Evolutionary conservation across 768 basidiomycete genomes (phyloP), one percentile per base, ranked within the genome.

Genomic region (Dioszegia hungarica): DNA sequence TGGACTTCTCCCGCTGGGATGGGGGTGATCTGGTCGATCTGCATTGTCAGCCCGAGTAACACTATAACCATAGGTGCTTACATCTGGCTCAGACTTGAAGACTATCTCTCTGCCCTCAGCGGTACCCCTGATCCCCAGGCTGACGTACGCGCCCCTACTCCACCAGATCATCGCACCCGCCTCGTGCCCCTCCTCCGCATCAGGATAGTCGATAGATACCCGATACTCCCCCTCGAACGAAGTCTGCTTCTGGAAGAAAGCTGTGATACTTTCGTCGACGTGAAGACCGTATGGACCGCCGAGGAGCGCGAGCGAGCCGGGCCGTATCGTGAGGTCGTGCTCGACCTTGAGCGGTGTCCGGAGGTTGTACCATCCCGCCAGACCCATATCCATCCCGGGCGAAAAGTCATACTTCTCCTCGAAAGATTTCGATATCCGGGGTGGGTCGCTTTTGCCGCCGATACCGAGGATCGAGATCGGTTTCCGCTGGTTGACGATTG

Each of bases 331-430:
- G 47, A 63, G 44, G 6, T 40, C 27, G 55, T 63, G 39, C 20
- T 34, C 43, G 29, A 43, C 33, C 17, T 49, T 56, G 27, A 51
- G 47, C 2, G 65, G 65, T 2, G 62, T 63, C 14, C 65, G 50
- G 12, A 67, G 31, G 28, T 45, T 40, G 33, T 67, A 67, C 65
- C 65, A 67, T 2, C 62, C 60, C 20, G 52, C 20, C 24, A 31
- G 27, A 11, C 22, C n/a, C 11, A 37, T 25, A 37, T 52, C 51
- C 39, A 17, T 45, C n/a, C 28, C 22, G 19, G 17, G 34, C 31
- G 31, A 22, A 36, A 66, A 66, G 17, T 54, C 52, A 24, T 54
- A 19, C 2, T 17, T 15, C 34, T 34, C 22, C 2, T 10, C 24
- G 19, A 37, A 31, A 2, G 27, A n/a, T n/a, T n/a, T n/a, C n/a